phyloP scores from a whole-genome alignment of 179 eudicot species.

The Amaranthus tricolor region DNA sequence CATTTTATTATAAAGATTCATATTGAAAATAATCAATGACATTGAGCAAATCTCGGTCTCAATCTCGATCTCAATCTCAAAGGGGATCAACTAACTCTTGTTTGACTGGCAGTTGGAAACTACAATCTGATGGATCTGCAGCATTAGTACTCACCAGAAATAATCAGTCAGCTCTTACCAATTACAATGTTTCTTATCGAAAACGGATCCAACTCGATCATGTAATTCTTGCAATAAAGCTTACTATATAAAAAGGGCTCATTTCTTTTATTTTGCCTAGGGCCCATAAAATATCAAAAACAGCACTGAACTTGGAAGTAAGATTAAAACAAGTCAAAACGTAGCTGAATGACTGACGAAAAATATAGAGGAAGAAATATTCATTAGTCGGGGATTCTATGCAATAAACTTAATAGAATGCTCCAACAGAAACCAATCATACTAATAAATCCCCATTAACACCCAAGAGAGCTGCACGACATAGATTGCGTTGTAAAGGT shows the following conservation, averaged over 20 bases:
- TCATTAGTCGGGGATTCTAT: background rate
- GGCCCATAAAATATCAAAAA: too few relatives aligned
- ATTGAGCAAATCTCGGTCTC: too few relatives aligned
- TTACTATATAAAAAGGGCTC: background rate
- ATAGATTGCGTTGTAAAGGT: too few relatives aligned
- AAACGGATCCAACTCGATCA: background rate
- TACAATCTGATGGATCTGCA: background rate
- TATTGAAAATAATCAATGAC: too few relatives aligned
- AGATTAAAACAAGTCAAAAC: background rate
- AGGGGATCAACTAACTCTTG: conserved; percentile 15
- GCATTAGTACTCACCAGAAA: conserved; percentile 9
- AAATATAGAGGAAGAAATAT: background rate
- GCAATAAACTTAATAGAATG: background rate
- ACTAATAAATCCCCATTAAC: too few relatives aligned
- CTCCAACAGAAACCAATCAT: background rate
- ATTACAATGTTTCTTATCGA: background rate
- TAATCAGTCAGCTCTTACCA: conserved; percentile 1
- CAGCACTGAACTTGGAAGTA: too few relatives aligned
- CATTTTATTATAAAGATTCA: too few relatives aligned
- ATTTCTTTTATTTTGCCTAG: too few relatives aligned
- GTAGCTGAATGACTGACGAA: conserved; percentile 3
- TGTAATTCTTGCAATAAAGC: background rate
- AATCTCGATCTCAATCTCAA: too few relatives aligned
- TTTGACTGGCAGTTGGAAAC: conserved; percentile 19
- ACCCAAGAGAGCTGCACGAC: too few relatives aligned